Evolutionary conservation across 345 rosid species (phyloP).

Genomic region (Garcia nutans): DNA sequence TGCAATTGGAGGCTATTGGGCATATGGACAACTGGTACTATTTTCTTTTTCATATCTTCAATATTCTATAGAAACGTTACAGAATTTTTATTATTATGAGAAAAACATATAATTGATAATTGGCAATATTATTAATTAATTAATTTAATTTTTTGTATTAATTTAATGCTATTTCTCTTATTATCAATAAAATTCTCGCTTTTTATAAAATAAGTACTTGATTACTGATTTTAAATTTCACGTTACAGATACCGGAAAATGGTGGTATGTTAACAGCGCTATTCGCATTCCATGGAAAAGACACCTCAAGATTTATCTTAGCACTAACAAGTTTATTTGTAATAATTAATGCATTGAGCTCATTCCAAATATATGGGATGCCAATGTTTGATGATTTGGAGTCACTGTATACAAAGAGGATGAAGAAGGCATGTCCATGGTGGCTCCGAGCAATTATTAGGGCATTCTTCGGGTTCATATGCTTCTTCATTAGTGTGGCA

Average conservation of each 20-base stretch:
- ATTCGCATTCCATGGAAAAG: conserved; percentile 22
- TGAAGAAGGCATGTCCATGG: conserved; percentile 28
- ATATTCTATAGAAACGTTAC: neutral
- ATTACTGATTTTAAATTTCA: neutral
- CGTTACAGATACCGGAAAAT: conserved; percentile 26
- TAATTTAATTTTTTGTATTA: too few species aligned
- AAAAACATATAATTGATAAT: too few species aligned
- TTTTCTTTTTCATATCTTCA: neutral
- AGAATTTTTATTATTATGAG: too few species aligned
- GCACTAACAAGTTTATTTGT: conserved; percentile 29
- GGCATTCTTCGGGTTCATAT: conserved; percentile 22
- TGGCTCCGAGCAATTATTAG: conserved; percentile 31
- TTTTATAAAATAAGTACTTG: too few species aligned
- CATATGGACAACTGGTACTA: conserved; percentile 34
- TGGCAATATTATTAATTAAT: too few species aligned
- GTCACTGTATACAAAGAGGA: conserved; percentile 18
- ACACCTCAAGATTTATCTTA: conserved; percentile 25
- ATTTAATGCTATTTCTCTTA: too few species aligned
- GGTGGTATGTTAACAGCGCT: conserved; percentile 35
- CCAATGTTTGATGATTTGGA: conserved; percentile 32
- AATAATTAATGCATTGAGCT: conserved; percentile 29
- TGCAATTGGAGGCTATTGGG: conserved; percentile 46
- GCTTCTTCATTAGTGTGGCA: conserved; percentile 37
- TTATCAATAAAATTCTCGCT: too few species aligned
- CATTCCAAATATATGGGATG: conserved; percentile 40